Evolutionary conservation across 305 asterid genomes (phyloP).

Genomic region (Ajuga reptans): DNA sequence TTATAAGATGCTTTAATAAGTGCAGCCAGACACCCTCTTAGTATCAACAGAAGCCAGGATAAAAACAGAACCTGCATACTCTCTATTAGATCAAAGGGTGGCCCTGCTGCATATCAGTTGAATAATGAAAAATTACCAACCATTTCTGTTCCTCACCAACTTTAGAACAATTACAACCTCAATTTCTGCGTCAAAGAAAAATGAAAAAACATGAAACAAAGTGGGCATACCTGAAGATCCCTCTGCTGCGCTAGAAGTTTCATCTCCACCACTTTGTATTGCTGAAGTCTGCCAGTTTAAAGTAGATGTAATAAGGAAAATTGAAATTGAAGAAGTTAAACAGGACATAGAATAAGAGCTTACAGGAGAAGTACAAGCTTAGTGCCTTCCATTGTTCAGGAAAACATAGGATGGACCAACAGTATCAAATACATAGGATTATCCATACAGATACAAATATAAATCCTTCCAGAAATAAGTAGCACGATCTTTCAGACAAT

Average conservation of each 20-base stretch:
- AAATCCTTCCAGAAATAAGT: neutral
- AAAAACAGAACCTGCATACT: neutral
- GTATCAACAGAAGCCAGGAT: neutral
- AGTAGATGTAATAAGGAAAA: neutral
- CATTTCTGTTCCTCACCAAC: neutral
- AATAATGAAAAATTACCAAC: neutral
- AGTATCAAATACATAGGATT: slow-evolving; percentile 9
- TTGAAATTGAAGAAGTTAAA: neutral
- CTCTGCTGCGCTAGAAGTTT: slow-evolving; percentile 91
- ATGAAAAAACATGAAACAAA: neutral
- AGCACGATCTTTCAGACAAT: neutral
- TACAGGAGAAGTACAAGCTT: neutral
- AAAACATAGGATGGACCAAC: neutral
- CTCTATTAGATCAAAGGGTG: neutral
- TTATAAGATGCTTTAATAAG: no score
- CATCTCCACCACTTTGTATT: slow-evolving; percentile 85
- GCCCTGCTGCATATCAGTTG: neutral
- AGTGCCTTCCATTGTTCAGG: neutral
- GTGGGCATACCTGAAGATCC: slow-evolving; percentile 64
- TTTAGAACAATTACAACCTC: neutral
- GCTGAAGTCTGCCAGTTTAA: slow-evolving; percentile 63
- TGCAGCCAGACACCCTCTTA: neutral
- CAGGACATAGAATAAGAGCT: neutral
- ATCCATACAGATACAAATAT: neutral
- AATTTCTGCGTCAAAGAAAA: neutral